Base-by-base conservation (phyloP, 352 stramenopile genomes). In the Phytophthora citricola region DNA sequence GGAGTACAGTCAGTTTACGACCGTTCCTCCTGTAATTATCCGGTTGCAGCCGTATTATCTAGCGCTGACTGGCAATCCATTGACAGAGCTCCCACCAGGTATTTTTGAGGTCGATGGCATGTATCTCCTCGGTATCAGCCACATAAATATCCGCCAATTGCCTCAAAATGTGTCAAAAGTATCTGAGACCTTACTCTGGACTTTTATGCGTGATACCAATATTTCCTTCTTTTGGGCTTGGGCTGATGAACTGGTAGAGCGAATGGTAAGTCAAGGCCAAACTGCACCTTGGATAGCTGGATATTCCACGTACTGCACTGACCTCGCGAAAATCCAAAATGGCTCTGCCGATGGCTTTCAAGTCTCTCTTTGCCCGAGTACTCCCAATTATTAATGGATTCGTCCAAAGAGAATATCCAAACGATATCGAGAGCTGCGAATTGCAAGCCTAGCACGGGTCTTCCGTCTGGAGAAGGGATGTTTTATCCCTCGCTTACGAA, bases 31-130 rank as follows among this genome's bases (percentile, higher is more conserved):
- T 0, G 55, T 61, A 11, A 22, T 78, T n/a, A n/a, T 49, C 4
- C 44, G 48, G 9, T 14, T 82, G 11, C 14, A 68, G n/a, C 46
- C 61, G 0, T 40, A 14, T 1, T 81, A 73, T 20, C 9, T 81
- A 11, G 59, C 74, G 1, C 36, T 83, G 17, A 66, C 60, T 12
- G 55, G 62, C 1, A 78, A 74, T 36, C 72, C 75, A 14, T 70
- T 80, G 15, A 64, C 45, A 0, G 17, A 58, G 6, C 43, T 83
- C 2, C 61, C 68, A 0, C 20, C 34, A 2, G 39, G 48, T 12
- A 24, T 81, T 15, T 76, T 79, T 5, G 40, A 71, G 10, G 27
- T 66, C 7, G n/a, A 63, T 2, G 22, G 38, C 3, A 44, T 72
- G 41, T 2, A 45, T 12, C 46, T 66, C 34, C 24, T 79, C 14